Evolutionary conservation across 164 flowering plant genomes (phyloP).

Genomic region (Tinospora cordifolia): DNA sequence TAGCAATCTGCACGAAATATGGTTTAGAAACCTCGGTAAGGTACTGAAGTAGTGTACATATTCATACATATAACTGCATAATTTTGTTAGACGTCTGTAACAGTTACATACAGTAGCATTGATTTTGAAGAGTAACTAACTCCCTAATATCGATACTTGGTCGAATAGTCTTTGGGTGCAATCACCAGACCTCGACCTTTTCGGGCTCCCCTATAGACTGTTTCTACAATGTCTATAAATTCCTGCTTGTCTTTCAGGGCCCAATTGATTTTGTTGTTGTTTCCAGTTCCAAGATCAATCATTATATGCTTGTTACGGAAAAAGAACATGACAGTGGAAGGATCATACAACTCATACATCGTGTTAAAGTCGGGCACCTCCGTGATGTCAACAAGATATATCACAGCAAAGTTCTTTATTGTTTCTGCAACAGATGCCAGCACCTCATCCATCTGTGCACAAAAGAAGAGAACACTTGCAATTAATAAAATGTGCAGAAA

Average conservation of each 20-base stretch:
- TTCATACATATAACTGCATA: too few relatives aligned
- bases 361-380: conserved; percentile 97
- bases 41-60: too few relatives aligned
- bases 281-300: conserved; percentile 94
- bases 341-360: conserved; percentile 91
- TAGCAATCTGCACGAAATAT: too few relatives aligned
- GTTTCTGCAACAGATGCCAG: conserved; percentile 91
- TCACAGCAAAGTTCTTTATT: conserved; percentile 83
- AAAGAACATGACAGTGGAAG: conserved; percentile 90
- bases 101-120: too few relatives aligned
- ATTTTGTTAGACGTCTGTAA: too few relatives aligned
- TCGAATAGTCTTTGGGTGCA: conserved; percentile 94
- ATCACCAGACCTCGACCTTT: conserved; percentile 93
- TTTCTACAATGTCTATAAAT: conserved; percentile 87
- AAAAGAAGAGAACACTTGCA: background rate
- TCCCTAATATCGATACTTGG: conserved; percentile 77
- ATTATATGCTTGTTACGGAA: conserved; percentile 95
- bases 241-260: conserved; percentile 96
- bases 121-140: too few relatives aligned
- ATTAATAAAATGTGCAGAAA: background rate
- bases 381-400: conserved; percentile 83
- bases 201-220: conserved; percentile 88
- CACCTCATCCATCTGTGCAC: conserved; percentile 90
- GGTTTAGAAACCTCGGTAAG: too few relatives aligned
- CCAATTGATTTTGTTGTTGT: conserved; percentile 98